Percentiles rank a stretch among this genome's conserved stretches.
Evolutionary conservation across 192 early-diverging fungal genomes (phyloP).

Genomic region (Backusella luteola): DNA sequence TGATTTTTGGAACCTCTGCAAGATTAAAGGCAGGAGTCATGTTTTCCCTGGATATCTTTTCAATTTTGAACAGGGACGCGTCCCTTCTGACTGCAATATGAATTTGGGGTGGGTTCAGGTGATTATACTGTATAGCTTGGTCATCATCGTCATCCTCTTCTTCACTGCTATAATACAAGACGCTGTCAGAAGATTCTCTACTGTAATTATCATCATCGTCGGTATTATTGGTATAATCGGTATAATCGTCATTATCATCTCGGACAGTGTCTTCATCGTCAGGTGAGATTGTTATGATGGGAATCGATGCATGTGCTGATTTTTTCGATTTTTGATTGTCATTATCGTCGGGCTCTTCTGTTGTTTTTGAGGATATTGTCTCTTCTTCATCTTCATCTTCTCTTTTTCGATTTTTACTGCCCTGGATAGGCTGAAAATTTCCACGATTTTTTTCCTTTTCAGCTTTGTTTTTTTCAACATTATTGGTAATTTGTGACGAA

Average conservation of each 20-base stretch:
- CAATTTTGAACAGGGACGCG: conserved; percentile 13
- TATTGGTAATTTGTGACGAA: background rate
- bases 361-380: background rate
- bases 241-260: background rate
- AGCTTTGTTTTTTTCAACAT: background rate
- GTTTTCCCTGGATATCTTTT: conserved; percentile 9
- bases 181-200: background rate
- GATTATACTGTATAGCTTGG: background rate
- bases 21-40: background rate
- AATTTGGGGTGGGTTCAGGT: conserved; percentile 1
- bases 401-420: background rate
- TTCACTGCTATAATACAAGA: background rate
- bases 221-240: background rate
- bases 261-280: background rate
- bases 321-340: background rate
- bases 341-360: background rate
- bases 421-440: background rate
- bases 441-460: background rate
- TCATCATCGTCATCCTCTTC: background rate
- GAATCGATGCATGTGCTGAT: background rate
- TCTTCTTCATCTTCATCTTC: background rate
- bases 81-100: conserved; percentile 14
- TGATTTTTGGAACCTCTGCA: conserved; percentile 4
- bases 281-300: background rate
- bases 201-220: background rate